Percentiles rank a stretch among this genome's conserved stretches.
Conservation (phyloP, 805 yeast species). For the Candida piceae region DNA sequence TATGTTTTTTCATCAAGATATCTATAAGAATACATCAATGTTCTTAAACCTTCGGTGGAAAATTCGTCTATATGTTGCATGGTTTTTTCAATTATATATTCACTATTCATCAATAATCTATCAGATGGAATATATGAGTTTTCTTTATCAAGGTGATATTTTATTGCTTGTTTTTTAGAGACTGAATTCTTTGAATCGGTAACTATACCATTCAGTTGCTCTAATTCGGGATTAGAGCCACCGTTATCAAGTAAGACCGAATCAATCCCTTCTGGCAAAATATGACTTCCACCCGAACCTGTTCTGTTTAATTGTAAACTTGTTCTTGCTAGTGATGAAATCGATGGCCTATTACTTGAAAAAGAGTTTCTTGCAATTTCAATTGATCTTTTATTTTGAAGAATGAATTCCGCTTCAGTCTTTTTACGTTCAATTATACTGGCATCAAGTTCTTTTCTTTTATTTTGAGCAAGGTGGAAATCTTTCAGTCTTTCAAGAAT, state of each 20-base stretch:
- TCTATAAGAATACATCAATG: constrained; percentile 75
- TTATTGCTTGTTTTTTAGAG: constrained; percentile 52
- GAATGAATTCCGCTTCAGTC: constrained; percentile 70
- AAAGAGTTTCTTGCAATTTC: constrained; percentile 21
- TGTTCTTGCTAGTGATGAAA: constrained; percentile 20
- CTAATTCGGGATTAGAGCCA: constrained; percentile 32
- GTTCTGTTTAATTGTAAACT: constrained; percentile 29
- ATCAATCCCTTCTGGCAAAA: constrained; percentile 13
- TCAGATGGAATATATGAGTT: constrained; percentile 48
- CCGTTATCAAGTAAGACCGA: constrained; percentile 23
- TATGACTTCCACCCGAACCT: too few species aligned
- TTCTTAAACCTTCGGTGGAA: constrained; percentile 91
- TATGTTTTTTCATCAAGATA: constrained; percentile 62
- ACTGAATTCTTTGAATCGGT: constrained; percentile 51
- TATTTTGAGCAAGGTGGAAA: constrained; percentile 53
- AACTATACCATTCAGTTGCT: constrained; percentile 51
- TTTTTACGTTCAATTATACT: constrained; percentile 59
- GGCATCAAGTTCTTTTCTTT: constrained; percentile 56
- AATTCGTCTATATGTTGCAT: constrained; percentile 89
- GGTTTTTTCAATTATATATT: constrained; percentile 74
- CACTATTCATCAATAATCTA: constrained; percentile 60
- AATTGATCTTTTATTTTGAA: constrained; percentile 47
- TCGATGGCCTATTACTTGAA: constrained; percentile 14
- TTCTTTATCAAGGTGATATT: constrained; percentile 33
- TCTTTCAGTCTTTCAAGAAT: constrained; percentile 69